Conservation (phyloP, 805 yeast species). For the Candida ipomoeae region DNA sequence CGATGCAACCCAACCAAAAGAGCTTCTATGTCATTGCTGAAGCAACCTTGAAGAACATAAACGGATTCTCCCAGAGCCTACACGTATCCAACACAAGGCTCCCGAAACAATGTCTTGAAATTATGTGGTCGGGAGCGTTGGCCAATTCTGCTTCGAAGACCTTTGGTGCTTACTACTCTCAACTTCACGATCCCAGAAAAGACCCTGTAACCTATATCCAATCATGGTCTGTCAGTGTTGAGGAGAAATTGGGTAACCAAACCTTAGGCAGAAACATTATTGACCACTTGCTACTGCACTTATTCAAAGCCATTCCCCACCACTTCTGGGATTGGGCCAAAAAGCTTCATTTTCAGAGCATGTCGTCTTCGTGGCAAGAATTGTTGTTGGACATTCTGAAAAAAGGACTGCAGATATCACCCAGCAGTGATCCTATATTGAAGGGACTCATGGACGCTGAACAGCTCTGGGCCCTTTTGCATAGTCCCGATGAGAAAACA, state of each 20-base stretch:
- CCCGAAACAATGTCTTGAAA: constrained; percentile 41
- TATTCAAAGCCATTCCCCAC: constrained; percentile 51
- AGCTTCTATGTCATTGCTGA: constrained; percentile 62
- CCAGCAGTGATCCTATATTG: constrained; percentile 9
- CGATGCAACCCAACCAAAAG: constrained; percentile 46
- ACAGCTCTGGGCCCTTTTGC: constrained; percentile 36
- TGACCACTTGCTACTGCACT: constrained; percentile 56
- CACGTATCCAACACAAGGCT: constrained; percentile 44
- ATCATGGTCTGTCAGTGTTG: constrained; percentile 46
- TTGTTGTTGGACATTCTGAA: constrained; percentile 12
- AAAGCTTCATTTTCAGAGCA: constrained; percentile 5
- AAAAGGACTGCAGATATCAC: constrained; percentile 8
- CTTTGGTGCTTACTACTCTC: constrained; percentile 31
- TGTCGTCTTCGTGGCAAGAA: constrained; percentile 3
- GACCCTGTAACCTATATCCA: constrained; percentile 44
- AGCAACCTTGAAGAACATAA: constrained; percentile 45
- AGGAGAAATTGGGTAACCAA: constrained; percentile 28
- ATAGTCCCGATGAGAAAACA: constrained; percentile 37
- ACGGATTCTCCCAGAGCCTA: constrained; percentile 35
- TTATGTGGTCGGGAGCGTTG: constrained; percentile 55
- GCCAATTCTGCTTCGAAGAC: constrained; percentile 67
- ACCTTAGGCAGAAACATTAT: constrained; percentile 46
- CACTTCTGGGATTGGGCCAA: constrained; percentile 40
- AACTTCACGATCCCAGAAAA: constrained; percentile 5
- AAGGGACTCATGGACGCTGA: constrained; percentile 3